Evolutionary conservation across 306 rosid species (phyloP).

Genomic region (Prunus fruticosa): DNA sequence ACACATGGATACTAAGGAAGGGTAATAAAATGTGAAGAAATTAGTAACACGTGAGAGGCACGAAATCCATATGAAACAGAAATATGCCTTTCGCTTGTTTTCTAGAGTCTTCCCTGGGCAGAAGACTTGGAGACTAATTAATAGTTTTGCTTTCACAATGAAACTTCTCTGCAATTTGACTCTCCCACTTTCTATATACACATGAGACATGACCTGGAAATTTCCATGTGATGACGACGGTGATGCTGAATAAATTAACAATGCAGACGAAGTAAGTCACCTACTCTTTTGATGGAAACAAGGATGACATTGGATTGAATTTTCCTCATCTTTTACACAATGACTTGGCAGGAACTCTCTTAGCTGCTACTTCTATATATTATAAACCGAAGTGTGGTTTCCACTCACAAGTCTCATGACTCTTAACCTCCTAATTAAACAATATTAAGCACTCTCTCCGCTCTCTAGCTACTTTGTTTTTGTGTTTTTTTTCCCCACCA

Average conservation of each 20-base stretch:
- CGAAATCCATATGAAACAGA: not conserved
- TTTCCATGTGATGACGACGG: not conserved
- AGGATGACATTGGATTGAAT: not conserved
- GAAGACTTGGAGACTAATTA: not conserved
- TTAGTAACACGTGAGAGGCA: not conserved
- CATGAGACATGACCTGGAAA: not conserved
- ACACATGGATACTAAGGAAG: too few species aligned
- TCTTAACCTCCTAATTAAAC: not conserved
- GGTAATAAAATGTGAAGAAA: not conserved
- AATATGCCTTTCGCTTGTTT: not conserved
- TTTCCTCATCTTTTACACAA: slow-evolving; percentile 2
- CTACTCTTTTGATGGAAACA: not conserved
- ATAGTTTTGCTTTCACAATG: not conserved
- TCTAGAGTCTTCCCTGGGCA: not conserved
- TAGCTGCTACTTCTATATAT: not conserved
- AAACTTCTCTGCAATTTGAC: not conserved
- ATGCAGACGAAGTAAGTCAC: not conserved
- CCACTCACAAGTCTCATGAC: not conserved
- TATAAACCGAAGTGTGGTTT: not conserved
- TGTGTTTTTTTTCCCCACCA: not conserved
- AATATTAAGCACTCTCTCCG: not conserved
- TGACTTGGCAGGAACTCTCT: not conserved
- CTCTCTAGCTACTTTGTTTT: not conserved
- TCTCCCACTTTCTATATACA: too few species aligned
- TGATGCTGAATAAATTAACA: not conserved